phyloP scores from a whole-genome alignment of 2,329 filamentous ascomycete genomes.

The Sporothrix variecibatus region DNA sequence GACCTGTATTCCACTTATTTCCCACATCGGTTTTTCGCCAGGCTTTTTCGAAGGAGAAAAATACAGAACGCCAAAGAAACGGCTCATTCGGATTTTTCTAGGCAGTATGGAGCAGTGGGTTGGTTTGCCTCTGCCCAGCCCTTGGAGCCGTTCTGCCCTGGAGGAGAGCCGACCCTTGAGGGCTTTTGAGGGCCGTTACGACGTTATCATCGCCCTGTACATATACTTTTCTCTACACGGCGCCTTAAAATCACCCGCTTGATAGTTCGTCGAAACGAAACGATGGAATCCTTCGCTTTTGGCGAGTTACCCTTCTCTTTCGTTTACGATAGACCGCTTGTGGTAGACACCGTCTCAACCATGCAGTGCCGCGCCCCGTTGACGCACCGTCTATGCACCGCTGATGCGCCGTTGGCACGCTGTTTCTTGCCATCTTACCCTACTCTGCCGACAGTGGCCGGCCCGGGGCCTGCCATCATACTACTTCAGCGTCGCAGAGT shows the following conservation, averaged over 20 bases:
- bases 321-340: background rate
- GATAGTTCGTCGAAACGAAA: background rate
- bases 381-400: background rate
- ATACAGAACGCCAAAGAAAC: background rate
- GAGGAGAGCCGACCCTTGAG: background rate
- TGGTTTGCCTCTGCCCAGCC: background rate
- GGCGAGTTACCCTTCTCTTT: background rate
- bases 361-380: background rate
- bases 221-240: background rate
- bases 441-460: background rate
- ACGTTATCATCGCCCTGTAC: background rate
- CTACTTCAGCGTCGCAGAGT: background rate
- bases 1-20: background rate
- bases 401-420: background rate
- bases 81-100: background rate
- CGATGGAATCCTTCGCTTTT: background rate
- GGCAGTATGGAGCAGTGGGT: background rate
- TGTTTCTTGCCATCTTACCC: background rate
- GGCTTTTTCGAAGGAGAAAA: background rate
- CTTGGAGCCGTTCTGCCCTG: background rate
- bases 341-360: background rate
- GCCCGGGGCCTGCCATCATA: slow-evolving; percentile 2
- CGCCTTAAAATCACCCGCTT: background rate
- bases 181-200: background rate
- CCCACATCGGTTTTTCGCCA: background rate